phyloP scores from a whole-genome alignment of 2,329 filamentous ascomycete genomes.

The Byssoonygena ceratinophila region DNA sequence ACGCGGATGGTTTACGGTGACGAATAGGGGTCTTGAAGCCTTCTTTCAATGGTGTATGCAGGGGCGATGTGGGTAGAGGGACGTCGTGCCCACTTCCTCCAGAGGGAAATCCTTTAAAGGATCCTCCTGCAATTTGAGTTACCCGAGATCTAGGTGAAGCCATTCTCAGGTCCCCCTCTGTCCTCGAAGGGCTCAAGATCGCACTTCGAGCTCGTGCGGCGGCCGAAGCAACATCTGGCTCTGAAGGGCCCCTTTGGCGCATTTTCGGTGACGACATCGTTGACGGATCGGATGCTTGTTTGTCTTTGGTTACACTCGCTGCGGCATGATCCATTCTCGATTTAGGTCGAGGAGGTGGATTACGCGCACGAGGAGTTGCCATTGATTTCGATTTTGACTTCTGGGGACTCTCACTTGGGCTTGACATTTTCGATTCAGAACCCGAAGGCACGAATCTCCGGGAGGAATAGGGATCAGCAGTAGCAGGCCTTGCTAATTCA shows the following conservation, averaged over 20 bases:
- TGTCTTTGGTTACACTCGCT: conserved; percentile 25
- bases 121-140: neutral
- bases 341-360: conserved; percentile 25
- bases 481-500: conserved; percentile 39
- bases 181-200: conserved; percentile 6
- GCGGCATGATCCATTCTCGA: conserved; percentile 26
- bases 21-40: conserved; percentile 4
- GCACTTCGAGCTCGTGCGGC: neutral
- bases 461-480: conserved; percentile 45
- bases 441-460: conserved; percentile 18
- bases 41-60: neutral
- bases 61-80: neutral
- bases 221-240: neutral
- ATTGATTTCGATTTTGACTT: conserved; percentile 22
- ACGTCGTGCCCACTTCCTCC: neutral
- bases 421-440: conserved; percentile 23
- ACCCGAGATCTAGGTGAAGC: neutral
- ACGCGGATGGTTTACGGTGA: conserved; percentile 10
- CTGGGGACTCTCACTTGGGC: conserved; percentile 18
- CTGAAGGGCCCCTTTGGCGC: conserved; percentile 11
- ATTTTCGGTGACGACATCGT: conserved; percentile 23
- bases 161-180: neutral
- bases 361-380: conserved; percentile 26
- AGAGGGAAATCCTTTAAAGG: neutral
- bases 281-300: conserved; percentile 26